phyloP scores from a whole-genome alignment of 139 green algal genomes.

The Tetradesmus lagerheimii region DNA sequence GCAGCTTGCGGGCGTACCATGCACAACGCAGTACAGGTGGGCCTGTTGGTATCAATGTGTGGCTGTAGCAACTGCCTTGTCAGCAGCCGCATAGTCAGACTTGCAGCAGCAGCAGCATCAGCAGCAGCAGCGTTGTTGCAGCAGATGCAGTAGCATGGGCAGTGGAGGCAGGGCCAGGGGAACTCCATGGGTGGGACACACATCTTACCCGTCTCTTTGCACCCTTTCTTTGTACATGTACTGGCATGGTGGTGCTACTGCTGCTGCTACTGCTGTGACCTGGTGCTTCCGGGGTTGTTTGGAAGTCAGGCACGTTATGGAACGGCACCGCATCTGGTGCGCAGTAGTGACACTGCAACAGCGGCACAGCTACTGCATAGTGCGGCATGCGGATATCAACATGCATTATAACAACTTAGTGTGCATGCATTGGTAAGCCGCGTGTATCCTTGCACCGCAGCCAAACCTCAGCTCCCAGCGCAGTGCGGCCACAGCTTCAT shows the following conservation, averaged over 20 bases:
- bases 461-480: too few species aligned
- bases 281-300: not conserved
- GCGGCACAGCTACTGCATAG: not conserved
- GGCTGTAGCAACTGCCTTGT: too few species aligned
- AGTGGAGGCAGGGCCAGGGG: not conserved
- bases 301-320: not conserved
- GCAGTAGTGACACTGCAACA: not conserved
- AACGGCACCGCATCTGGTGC: not conserved
- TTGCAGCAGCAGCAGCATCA: not conserved
- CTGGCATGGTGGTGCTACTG: not conserved
- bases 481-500: too few species aligned
- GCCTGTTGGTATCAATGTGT: too few species aligned
- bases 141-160: not conserved
- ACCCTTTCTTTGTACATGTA: not conserved
- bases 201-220: not conserved
- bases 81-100: too few species aligned
- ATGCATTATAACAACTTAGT: too few species aligned
- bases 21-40: conserved; percentile 27
- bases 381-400: too few species aligned
- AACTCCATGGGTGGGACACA: not conserved
- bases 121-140: not conserved
- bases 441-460: too few species aligned
- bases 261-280: not conserved
- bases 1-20: conserved; percentile 1
- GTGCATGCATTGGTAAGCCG: too few species aligned